A percentile compares a stretch with the other conserved stretches of the same genome.
phyloP scores from a whole-genome alignment of 441 rosid species.

The Mallotus japonicus region DNA sequence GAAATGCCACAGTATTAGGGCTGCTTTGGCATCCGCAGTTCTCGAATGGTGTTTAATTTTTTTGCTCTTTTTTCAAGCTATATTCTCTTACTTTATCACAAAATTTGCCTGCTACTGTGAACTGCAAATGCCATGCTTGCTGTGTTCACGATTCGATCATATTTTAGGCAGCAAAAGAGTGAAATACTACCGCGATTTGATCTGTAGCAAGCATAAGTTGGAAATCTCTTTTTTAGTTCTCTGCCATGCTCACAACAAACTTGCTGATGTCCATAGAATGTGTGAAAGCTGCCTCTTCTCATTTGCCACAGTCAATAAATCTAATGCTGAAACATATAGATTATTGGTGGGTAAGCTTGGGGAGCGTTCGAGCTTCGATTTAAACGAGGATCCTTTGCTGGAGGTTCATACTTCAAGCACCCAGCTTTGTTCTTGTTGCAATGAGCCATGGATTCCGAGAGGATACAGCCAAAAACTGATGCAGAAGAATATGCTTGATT shows the following conservation, averaged over 20 bases:
- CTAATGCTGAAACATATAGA: slow-evolving; percentile 76
- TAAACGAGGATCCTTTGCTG: slow-evolving; percentile 31
- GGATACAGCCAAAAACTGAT: slow-evolving; percentile 31
- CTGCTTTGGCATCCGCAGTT: slow-evolving; percentile 60
- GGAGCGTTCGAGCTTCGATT: slow-evolving; percentile 40
- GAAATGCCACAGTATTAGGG: slow-evolving; percentile 34
- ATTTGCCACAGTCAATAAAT: slow-evolving; percentile 65
- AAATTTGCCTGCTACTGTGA: slow-evolving; percentile 55
- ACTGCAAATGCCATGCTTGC: slow-evolving; percentile 69
- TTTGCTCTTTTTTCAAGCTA: slow-evolving; percentile 63
- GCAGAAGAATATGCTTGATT: slow-evolving; percentile 29
- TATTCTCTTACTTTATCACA: slow-evolving; percentile 55
- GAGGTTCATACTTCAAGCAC: slow-evolving; percentile 26
- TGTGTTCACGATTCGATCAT: slow-evolving; percentile 91
- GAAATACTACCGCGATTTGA: slow-evolving; percentile 56
- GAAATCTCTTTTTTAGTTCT: slow-evolving; percentile 78
- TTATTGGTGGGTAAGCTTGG: slow-evolving; percentile 73
- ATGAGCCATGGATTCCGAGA: slow-evolving; percentile 48
- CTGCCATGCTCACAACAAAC: slow-evolving; percentile 76
- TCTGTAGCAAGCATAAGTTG: slow-evolving; percentile 78
- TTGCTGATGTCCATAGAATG: slow-evolving; percentile 68
- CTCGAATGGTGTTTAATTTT: slow-evolving; percentile 76
- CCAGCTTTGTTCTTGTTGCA: slow-evolving; percentile 66
- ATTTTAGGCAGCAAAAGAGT: slow-evolving; percentile 48
- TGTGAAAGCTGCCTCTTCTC: slow-evolving; percentile 82